Conservation (phyloP, 352 stramenopile species). For the Globisporangium echinulatum region DNA sequence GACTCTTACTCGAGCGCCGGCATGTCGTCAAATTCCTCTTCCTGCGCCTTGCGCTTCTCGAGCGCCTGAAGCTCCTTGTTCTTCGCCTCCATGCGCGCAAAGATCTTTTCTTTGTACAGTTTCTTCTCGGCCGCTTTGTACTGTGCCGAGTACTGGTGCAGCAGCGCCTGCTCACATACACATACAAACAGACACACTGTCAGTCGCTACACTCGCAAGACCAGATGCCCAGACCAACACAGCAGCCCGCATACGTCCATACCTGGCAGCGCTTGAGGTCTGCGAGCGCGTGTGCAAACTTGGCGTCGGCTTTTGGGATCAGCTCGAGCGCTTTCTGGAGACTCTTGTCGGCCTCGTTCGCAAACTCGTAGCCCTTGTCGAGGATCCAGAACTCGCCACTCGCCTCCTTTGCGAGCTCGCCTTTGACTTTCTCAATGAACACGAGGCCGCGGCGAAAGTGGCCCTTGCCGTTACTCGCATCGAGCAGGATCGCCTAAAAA, state of each 20-base stretch:
- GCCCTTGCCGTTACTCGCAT: conserved; percentile 54
- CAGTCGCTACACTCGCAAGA: not conserved
- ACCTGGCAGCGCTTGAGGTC: conserved; percentile 72
- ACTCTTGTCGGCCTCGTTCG: conserved; percentile 63
- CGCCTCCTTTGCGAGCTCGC: conserved; percentile 73
- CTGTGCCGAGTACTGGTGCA: conserved; percentile 50
- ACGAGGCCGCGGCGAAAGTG: conserved; percentile 78
- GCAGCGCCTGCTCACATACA: conserved; percentile 20
- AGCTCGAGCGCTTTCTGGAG: conserved; percentile 52
- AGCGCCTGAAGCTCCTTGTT: conserved; percentile 70
- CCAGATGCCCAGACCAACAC: not conserved
- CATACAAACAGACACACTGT: not conserved
- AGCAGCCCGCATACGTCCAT: not conserved
- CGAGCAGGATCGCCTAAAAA: conserved; percentile 60
- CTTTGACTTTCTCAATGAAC: conserved; percentile 77
- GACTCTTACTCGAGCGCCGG: conserved; percentile 57
- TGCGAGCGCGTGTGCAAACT: conserved; percentile 43
- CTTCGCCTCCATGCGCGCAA: conserved; percentile 75
- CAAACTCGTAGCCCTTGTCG: conserved; percentile 77
- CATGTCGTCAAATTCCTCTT: conserved; percentile 82
- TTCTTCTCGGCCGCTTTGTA: conserved; percentile 88
- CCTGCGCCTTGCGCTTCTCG: conserved; percentile 56
- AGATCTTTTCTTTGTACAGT: conserved; percentile 87
- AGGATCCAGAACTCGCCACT: conserved; percentile 84
- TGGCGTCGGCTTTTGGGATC: conserved; percentile 31